Conservation (phyloP, 2,329 filamentous ascomycete species). For the Hypoxylon sp. region DNA sequence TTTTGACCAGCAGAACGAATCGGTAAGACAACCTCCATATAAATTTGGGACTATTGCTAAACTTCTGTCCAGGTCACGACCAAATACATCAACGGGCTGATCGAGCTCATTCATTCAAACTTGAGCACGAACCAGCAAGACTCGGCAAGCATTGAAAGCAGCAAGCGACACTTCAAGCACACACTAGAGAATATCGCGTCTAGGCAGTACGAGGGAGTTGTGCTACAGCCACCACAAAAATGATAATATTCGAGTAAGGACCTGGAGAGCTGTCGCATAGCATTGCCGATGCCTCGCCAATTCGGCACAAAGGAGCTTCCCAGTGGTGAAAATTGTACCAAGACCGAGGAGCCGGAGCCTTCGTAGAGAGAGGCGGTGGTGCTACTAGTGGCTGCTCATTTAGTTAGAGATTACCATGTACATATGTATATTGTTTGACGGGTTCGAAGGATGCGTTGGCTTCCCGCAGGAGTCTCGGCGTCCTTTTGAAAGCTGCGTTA, state of each 20-base stretch:
- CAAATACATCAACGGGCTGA: slow-evolving; percentile 97
- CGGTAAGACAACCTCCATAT: slow-evolving; percentile 66
- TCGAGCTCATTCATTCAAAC: slow-evolving; percentile 98
- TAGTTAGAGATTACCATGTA: slow-evolving; percentile 45
- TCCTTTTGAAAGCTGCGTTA: slow-evolving; percentile 29
- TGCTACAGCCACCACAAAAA: slow-evolving; percentile 73
- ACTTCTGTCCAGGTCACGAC: slow-evolving; percentile 75
- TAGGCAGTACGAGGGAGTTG: slow-evolving; percentile 92
- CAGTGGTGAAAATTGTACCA: slow-evolving; percentile 25
- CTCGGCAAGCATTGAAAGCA: slow-evolving; percentile 85
- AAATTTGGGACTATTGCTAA: neutral
- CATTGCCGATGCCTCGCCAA: neutral
- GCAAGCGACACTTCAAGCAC: slow-evolving; percentile 92
- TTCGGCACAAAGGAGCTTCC: slow-evolving; percentile 18
- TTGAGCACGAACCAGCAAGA: slow-evolving; percentile 86
- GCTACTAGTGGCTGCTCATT: neutral
- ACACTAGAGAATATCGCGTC: slow-evolving; percentile 94
- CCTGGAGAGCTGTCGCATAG: slow-evolving; percentile 14
- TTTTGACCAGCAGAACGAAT: slow-evolving; percentile 99
- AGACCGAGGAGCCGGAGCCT: slow-evolving; percentile 1
- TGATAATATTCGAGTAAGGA: slow-evolving; percentile 31
- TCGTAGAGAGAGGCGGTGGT: neutral
- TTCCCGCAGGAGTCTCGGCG: slow-evolving; percentile 38
- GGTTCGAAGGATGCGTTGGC: slow-evolving; percentile 29
- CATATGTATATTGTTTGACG: slow-evolving; percentile 49